Conservation (phyloP, 108 stramenopile genomes). For the Epithemia pelagica region DNA sequence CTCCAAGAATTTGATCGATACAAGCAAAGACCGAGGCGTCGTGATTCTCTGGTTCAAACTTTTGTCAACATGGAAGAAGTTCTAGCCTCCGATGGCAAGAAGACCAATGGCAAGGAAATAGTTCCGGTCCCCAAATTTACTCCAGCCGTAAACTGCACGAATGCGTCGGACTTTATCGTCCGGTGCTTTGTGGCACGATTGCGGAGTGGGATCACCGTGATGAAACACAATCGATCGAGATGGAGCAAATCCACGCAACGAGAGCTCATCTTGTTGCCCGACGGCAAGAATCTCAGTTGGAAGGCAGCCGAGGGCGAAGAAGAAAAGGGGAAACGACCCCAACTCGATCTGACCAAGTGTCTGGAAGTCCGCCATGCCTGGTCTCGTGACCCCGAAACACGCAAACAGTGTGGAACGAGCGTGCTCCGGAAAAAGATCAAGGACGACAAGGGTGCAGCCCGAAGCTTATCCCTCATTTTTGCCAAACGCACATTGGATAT, state of each 20-base stretch:
- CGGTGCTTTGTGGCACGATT: constrained; percentile 58
- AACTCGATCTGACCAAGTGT: constrained; percentile 49
- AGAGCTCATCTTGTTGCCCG: constrained; percentile 44
- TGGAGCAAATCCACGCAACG: constrained; percentile 56
- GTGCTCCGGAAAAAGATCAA: constrained; percentile 48
- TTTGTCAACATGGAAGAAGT: not conserved
- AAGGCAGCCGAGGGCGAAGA: constrained; percentile 56
- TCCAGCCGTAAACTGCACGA: constrained; percentile 56
- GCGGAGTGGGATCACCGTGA: constrained; percentile 51
- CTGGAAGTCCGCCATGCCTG: constrained; percentile 55
- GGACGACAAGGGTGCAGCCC: constrained; percentile 42
- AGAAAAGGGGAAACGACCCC: constrained; percentile 35
- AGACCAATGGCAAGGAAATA: constrained; percentile 6
- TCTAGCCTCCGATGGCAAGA: not conserved
- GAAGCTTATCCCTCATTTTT: constrained; percentile 52
- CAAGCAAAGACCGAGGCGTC: constrained; percentile 10
- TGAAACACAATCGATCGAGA: constrained; percentile 51
- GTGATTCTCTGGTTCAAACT: constrained; percentile 4
- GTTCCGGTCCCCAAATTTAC: constrained; percentile 30
- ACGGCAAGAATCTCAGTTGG: constrained; percentile 50
- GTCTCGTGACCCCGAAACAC: constrained; percentile 50
- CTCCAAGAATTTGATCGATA: constrained; percentile 12
- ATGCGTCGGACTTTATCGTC: constrained; percentile 60
- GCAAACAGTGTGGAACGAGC: constrained; percentile 50
- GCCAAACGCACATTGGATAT: constrained; percentile 54